Evolutionary conservation across 2,329 filamentous ascomycete species (phyloP).

Genomic region (Botrytis deweyae): DNA sequence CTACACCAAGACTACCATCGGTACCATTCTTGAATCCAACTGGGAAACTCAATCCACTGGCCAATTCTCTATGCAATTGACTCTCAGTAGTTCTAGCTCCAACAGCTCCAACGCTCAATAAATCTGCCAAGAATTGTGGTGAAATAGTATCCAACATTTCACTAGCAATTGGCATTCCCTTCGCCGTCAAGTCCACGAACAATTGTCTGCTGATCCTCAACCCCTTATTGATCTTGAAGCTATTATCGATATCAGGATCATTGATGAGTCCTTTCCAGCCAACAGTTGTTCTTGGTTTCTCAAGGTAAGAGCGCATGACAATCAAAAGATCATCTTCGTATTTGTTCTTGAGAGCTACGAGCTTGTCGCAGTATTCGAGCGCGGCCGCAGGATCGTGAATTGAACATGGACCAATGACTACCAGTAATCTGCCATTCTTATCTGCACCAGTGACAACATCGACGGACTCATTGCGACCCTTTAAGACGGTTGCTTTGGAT

Average conservation of each 20-base stretch:
- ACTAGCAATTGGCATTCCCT: conserved; percentile 92
- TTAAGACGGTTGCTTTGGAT: conserved; percentile 54
- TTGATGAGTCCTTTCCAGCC: conserved; percentile 99
- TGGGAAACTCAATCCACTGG: conserved; percentile 91
- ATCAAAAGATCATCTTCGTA: conserved; percentile 87
- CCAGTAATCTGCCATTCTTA: conserved; percentile 57
- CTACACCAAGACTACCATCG: conserved; percentile 83
- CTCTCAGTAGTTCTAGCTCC: conserved; percentile 96
- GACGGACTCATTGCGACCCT: conserved; percentile 62
- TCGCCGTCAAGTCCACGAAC: conserved; percentile 86
- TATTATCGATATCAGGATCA: conserved; percentile 96
- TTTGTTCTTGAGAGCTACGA: conserved; percentile 80
- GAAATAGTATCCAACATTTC: conserved; percentile 99
- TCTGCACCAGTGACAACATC: conserved; percentile 69
- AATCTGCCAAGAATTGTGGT: conserved; percentile 91
- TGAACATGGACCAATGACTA: conserved; percentile 93
- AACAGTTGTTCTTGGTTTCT: conserved; percentile 96
- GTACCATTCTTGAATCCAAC: conserved; percentile 99
- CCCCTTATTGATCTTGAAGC: conserved; percentile 99
- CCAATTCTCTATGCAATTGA: conserved; percentile 91
- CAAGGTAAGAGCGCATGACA: conserved; percentile 96
- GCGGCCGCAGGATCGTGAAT: conserved; percentile 93
- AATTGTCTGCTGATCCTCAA: conserved; percentile 82
- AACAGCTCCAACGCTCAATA: conserved; percentile 87
- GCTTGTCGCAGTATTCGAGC: conserved; percentile 85